Percentiles rank a stretch among this genome's conserved stretches.
Evolutionary conservation across 2,329 filamentous ascomycete species (phyloP).

Genomic region (Hypomyces perniciosus): DNA sequence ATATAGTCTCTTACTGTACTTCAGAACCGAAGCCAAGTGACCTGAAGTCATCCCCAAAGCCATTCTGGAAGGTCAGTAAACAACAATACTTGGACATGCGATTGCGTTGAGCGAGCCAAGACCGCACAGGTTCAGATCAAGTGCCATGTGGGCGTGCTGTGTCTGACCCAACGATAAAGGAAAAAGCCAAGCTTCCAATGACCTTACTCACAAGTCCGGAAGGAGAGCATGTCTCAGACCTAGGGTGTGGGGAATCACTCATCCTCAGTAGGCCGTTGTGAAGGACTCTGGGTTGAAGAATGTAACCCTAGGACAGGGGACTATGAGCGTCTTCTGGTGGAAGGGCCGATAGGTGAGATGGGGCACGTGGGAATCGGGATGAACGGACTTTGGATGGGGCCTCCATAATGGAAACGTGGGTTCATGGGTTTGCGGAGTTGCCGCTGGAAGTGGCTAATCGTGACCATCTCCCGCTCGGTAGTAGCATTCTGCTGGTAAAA

Average conservation of each 20-base stretch:
- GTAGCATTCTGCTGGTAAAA: not conserved
- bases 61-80: conserved; percentile 12
- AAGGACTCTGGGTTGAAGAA: conserved; percentile 3
- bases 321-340: conserved; percentile 11
- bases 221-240: conserved; percentile 6
- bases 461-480: conserved; percentile 7
- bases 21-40: not conserved
- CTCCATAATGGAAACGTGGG: not conserved
- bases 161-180: not conserved
- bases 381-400: not conserved
- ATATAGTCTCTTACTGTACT: not conserved
- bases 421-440: not conserved
- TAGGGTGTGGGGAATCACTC: conserved; percentile 4
- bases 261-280: not conserved
- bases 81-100: not conserved
- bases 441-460: not conserved
- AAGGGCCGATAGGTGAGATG: conserved; percentile 13
- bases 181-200: conserved; percentile 7
- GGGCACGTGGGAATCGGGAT: conserved; percentile 9
- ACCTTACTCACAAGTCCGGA: conserved; percentile 6
- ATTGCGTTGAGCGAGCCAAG: not conserved
- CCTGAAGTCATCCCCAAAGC: conserved; percentile 11
- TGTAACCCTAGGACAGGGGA: conserved; percentile 11
- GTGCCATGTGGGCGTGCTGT: conserved; percentile 11
- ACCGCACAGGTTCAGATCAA: not conserved